A percentile compares a stretch with the other conserved stretches of the same genome.
These are phyloP conservation scores for Epicoccum sorghinum DNA, from an alignment of 2,329 filamentous ascomycete genomes.

Conservation along the genomic window DNA sequence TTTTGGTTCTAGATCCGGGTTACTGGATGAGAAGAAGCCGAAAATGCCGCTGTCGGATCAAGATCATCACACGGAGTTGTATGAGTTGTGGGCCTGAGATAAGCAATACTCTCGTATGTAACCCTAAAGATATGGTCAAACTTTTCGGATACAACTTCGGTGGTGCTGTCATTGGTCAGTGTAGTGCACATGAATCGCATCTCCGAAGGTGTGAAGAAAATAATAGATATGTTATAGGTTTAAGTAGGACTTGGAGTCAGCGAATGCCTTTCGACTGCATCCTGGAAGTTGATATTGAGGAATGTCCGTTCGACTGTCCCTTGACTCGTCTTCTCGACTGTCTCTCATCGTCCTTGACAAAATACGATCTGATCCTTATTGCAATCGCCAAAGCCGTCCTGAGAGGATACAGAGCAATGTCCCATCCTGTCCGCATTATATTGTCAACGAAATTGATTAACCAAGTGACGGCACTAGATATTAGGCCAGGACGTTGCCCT, in stretches of 20 bases:
- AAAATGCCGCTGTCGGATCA: constrained; percentile 7
- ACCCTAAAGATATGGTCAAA: neutral
- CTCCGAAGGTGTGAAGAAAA: neutral
- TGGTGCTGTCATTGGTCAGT: neutral
- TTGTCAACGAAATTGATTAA: constrained; percentile 26
- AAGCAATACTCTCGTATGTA: constrained; percentile 3
- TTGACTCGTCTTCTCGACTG: constrained; percentile 33
- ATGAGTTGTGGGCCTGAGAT: constrained; percentile 7
- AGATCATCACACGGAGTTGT: neutral
- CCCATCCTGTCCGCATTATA: constrained; percentile 32
- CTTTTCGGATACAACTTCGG: neutral
- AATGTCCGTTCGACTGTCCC: constrained; percentile 30
- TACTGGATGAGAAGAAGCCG: constrained; percentile 24
- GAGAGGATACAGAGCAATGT: constrained; percentile 41
- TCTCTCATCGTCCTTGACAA: constrained; percentile 31
- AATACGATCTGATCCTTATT: constrained; percentile 24
- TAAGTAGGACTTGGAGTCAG: constrained; percentile 18
- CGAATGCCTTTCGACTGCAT: constrained; percentile 38
- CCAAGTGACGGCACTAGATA: constrained; percentile 38
- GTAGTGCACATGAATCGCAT: neutral
- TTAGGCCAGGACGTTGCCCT: constrained; percentile 44
- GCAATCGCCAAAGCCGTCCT: constrained; percentile 24
- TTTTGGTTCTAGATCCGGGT: constrained; percentile 16
- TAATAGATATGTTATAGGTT: constrained; percentile 15
- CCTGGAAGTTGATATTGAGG: constrained; percentile 31